Base-by-base conservation (phyloP, 1,284 basidiomycete species). In the Cronartium ribicola region DNA sequence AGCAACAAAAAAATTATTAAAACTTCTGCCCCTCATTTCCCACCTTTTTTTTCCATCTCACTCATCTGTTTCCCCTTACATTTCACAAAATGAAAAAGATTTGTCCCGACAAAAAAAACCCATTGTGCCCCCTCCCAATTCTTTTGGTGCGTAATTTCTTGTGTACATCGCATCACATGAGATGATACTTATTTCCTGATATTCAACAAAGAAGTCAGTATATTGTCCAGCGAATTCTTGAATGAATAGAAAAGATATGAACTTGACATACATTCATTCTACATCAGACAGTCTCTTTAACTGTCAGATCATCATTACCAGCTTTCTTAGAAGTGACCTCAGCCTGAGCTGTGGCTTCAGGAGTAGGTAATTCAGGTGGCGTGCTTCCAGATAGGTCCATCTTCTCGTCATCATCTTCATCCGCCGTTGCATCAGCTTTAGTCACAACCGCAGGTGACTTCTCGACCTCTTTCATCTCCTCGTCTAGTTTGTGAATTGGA, bases 311-410 rank as follows among this genome's bases (percentile, higher is more conserved):
- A 8, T 57, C 55, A 11, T 57, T 57, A 57, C 36, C 20, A 29
- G 36, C 55, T 17, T 57, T 57, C 20, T 57, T 10, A 57, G 55
- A 29, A 22, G 55, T 29, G 13, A 14, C 55, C 10, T 57, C 55
- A 57, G 55, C 20, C 36, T 57, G 20, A 57, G 8, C 20, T 20
- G 36, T 29, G 8, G 55, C 20, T 11, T 57, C 55, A 17, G 55
- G 55, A 57, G 55, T 57, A 57, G 55, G 55, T 57, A 22, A 29
- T 57, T 57, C 55, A 57, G 55, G 55, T 8, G 55, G 55, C 55
- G 55, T 57, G 36, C 55, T 57, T 4, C 20, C 55, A 57, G 20
- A 20, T 22, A 20, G 36, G 17, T 57, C 55, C 55, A 57, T 57
- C 20, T 57, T 57, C 20, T 57, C 22, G 40, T 63, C 48, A 46